Evolutionary conservation across 768 basidiomycete genomes (phyloP).

Genomic region (Tulasnella sp.): DNA sequence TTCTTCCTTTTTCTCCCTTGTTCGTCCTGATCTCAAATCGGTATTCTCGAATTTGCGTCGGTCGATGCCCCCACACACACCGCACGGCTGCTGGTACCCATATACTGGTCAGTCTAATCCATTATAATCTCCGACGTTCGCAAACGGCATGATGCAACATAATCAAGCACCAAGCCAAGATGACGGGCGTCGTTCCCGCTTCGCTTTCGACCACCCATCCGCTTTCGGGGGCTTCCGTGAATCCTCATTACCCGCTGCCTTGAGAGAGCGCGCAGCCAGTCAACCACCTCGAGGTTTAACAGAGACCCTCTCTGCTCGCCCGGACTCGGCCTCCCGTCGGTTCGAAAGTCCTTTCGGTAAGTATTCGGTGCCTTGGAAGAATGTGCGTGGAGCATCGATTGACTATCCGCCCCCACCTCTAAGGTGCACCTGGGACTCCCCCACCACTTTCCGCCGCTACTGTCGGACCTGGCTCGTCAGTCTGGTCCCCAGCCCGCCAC

Average conservation of each 20-base stretch:
- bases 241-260: constrained; percentile 27
- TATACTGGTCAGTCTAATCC: background rate
- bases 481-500: constrained; percentile 30
- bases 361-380: constrained; percentile 10
- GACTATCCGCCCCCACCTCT: constrained; percentile 10
- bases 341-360: constrained; percentile 31
- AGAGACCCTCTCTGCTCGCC: constrained; percentile 16
- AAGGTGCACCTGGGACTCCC: constrained; percentile 32
- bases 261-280: constrained; percentile 34
- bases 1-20: background rate
- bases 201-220: constrained; percentile 27
- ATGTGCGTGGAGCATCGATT: constrained; percentile 6
- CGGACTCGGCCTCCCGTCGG: constrained; percentile 14
- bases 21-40: constrained; percentile 5
- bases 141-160: constrained; percentile 24
- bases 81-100: background rate
- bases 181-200: constrained; percentile 34
- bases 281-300: constrained; percentile 32
- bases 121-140: constrained; percentile 6
- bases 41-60: background rate
- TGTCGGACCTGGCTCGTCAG: background rate
- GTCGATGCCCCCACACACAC: background rate
- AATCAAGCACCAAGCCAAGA: constrained; percentile 30
- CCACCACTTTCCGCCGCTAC: constrained; percentile 20
- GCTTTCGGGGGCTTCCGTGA: constrained; percentile 22